Evolutionary conservation across 1,139 yeast species (phyloP).

Genomic region (Yarrowia galli): DNA sequence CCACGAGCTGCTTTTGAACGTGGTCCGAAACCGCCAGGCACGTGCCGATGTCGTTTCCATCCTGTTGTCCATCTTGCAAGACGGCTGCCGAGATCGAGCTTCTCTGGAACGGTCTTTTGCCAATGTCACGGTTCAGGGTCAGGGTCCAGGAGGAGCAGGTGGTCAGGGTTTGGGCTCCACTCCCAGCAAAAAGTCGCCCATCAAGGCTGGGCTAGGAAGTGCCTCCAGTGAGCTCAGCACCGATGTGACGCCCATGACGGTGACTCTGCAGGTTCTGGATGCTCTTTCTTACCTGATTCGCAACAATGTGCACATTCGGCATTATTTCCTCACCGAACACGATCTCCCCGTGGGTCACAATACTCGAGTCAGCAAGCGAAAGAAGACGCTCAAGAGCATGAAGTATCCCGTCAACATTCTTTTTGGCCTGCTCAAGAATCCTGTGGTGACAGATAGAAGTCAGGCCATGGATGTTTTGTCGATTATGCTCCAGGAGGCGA

Average conservation of each 20-base stretch:
- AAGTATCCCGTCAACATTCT: slow-evolving; percentile 77
- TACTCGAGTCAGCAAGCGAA: slow-evolving; percentile 54
- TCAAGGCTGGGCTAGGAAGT: slow-evolving; percentile 13
- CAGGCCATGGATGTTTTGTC: slow-evolving; percentile 80
- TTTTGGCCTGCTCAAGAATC: slow-evolving; percentile 67
- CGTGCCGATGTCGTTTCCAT: slow-evolving; percentile 78
- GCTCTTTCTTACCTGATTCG: slow-evolving; percentile 76
- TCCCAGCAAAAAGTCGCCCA: slow-evolving; percentile 32
- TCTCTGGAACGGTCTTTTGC: slow-evolving; percentile 71
- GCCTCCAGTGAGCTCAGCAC: slow-evolving; percentile 5
- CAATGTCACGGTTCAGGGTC: no score
- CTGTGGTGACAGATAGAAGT: slow-evolving; percentile 71
- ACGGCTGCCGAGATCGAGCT: slow-evolving; percentile 69
- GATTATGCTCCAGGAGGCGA: slow-evolving; percentile 74
- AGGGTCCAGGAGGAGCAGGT: no score
- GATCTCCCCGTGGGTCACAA: slow-evolving; percentile 62
- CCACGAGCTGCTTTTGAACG: slow-evolving; percentile 68
- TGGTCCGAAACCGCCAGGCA: slow-evolving; percentile 81
- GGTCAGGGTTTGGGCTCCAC: no score
- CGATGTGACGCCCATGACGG: slow-evolving; percentile 70
- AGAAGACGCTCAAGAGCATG: slow-evolving; percentile 53
- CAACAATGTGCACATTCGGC: slow-evolving; percentile 70
- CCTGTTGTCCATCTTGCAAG: slow-evolving; percentile 72
- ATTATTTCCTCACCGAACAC: slow-evolving; percentile 82
- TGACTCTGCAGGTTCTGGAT: slow-evolving; percentile 81